phyloP scores from a whole-genome alignment of 306 rosid species.

The Pyrus betulifolia region DNA sequence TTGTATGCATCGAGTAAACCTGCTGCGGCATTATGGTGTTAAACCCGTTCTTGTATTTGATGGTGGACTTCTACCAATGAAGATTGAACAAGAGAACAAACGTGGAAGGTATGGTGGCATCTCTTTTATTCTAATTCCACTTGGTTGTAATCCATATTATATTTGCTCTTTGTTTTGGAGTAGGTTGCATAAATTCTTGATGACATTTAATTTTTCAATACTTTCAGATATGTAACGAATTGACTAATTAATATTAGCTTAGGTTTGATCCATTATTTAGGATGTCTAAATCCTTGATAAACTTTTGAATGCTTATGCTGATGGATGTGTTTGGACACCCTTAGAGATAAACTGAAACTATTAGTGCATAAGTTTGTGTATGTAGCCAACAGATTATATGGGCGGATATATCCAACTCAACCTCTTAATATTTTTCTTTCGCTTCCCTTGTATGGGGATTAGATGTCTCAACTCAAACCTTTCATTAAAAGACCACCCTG shows the following conservation, averaged over 20 bases:
- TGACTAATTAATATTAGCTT: not conserved
- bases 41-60: slow-evolving; percentile 90
- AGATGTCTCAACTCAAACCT: not conserved
- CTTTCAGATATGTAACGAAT: not conserved
- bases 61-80: slow-evolving; percentile 94
- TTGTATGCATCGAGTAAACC: slow-evolving; percentile 86
- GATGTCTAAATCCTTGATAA: not conserved
- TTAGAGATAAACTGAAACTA: not conserved
- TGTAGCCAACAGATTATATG: not conserved
- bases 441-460: not conserved
- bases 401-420: not conserved
- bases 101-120: slow-evolving; percentile 55
- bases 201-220: not conserved
- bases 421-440: not conserved
- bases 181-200: not conserved
- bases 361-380: not conserved
- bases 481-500: not conserved
- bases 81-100: slow-evolving; percentile 84
- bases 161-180: not conserved
- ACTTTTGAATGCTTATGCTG: not conserved
- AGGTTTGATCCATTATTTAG: not conserved
- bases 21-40: slow-evolving; percentile 65
- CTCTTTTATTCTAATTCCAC: not conserved
- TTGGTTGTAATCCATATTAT: not conserved
- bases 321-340: not conserved